Conservation (phyloP, 495 filamentous ascomycete species). For the Penicillium coprophilum region DNA sequence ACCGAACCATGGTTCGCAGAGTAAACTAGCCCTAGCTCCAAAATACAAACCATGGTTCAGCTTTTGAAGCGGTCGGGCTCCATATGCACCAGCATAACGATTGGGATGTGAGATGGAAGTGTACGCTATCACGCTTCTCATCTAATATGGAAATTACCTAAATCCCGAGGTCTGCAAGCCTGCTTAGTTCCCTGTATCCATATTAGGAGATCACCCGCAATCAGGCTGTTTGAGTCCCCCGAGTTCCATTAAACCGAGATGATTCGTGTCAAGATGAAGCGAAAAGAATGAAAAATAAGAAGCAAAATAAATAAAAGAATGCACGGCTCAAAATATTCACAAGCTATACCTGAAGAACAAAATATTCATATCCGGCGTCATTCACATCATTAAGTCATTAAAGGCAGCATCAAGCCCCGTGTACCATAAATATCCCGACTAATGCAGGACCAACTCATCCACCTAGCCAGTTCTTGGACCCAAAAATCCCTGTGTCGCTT, state of each 20-base stretch:
- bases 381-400: slow-evolving; percentile 12
- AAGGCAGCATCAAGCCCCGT: neutral
- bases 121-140: neutral
- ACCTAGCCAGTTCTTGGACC: neutral
- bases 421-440: neutral
- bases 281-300: neutral
- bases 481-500: slow-evolving; percentile 10
- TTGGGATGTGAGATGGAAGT: neutral
- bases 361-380: neutral
- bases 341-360: neutral
- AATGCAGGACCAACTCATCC: slow-evolving; percentile 10
- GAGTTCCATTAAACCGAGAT: neutral
- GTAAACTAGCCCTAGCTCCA: neutral
- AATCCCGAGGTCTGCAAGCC: slow-evolving; percentile 3
- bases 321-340: neutral
- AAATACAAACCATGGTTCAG: slow-evolving; percentile 4
- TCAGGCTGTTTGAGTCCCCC: neutral
- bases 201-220: slow-evolving; percentile 7
- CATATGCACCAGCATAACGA: slow-evolving; percentile 12
- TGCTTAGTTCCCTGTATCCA: slow-evolving; percentile 5
- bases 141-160: slow-evolving; percentile 4
- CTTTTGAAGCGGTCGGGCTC: slow-evolving; percentile 13
- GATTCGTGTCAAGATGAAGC: neutral
- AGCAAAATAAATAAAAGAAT: neutral
- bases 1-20: slow-evolving; percentile 9